Percentiles rank a stretch among this genome's conserved stretches.
Evolutionary conservation across 2,329 filamentous ascomycete genomes (phyloP).

Genomic region (Pseudocercospora cruenta): DNA sequence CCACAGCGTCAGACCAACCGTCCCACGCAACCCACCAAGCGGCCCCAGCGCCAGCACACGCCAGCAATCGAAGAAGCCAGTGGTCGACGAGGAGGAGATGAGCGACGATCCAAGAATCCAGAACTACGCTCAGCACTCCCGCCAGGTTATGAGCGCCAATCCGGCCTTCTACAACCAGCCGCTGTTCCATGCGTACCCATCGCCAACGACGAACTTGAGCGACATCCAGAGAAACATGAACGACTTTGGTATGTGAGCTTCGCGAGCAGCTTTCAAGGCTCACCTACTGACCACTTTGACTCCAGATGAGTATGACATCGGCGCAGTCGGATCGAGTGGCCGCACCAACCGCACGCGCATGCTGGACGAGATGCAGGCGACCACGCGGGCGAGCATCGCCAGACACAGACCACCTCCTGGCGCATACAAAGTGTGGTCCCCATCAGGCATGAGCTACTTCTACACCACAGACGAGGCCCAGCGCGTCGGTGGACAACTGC

Average conservation of each 20-base stretch:
- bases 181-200: constrained; percentile 7
- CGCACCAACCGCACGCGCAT: not conserved
- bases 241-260: constrained; percentile 8
- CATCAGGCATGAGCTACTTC: constrained; percentile 6
- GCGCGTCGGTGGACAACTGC: constrained; percentile 6
- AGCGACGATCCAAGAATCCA: constrained; percentile 23
- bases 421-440: not conserved
- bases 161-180: not conserved
- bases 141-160: not conserved
- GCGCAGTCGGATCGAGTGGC: not conserved
- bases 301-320: constrained; percentile 11
- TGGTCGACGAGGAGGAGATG: constrained; percentile 12
- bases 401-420: not conserved
- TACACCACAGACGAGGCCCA: constrained; percentile 7
- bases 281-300: not conserved
- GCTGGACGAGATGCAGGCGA: not conserved
- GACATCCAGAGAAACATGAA: constrained; percentile 14
- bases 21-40: constrained; percentile 1
- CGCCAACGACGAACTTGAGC: constrained; percentile 13
- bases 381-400: not conserved
- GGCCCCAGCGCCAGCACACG: not conserved
- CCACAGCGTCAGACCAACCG: not conserved
- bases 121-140: constrained; percentile 17
- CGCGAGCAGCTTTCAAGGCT: constrained; percentile 1
- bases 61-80: not conserved